Conservation (phyloP, 1,284 basidiomycete genomes). For the Cutaneotrichosporon sp. region DNA sequence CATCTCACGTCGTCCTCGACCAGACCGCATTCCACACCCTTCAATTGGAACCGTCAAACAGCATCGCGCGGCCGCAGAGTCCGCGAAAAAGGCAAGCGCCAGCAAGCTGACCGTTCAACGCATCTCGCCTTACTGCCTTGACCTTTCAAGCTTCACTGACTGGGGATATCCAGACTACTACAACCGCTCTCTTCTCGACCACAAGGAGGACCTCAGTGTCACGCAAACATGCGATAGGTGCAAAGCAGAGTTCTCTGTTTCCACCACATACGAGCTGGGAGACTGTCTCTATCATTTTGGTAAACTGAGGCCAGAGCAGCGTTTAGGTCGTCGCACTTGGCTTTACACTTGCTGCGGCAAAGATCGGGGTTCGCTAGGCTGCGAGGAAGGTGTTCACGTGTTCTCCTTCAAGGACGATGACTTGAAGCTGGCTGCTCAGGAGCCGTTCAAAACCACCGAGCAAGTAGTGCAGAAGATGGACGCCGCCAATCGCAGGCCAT, state of each 20-base stretch:
- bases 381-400: constrained; percentile 31
- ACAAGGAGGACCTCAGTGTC: constrained; percentile 48
- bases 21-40: constrained; percentile 59
- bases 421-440: constrained; percentile 64
- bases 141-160: constrained; percentile 56
- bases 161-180: constrained; percentile 64
- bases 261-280: constrained; percentile 52
- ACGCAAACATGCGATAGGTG: constrained; percentile 71
- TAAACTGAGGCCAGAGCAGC: constrained; percentile 44
- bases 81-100: constrained; percentile 56
- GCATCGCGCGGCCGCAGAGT: constrained; percentile 56
- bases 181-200: constrained; percentile 46
- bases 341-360: constrained; percentile 50
- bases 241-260: constrained; percentile 60
- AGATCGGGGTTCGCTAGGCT: constrained; percentile 53
- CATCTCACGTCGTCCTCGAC: constrained; percentile 57
- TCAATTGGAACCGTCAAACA: constrained; percentile 77
- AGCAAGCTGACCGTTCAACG: constrained; percentile 54
- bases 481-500: constrained; percentile 26
- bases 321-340: constrained; percentile 41
- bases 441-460: constrained; percentile 61
- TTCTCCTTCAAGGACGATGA: constrained; percentile 52
- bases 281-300: constrained; percentile 82
- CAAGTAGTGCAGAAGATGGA: constrained; percentile 15
- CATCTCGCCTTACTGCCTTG: constrained; percentile 59